Percentiles rank a stretch among this genome's conserved stretches.
These are phyloP conservation scores for Fusarium sp. DNA, from an alignment of 2,329 filamentous ascomycete genomes.

Conservation along the genomic window DNA sequence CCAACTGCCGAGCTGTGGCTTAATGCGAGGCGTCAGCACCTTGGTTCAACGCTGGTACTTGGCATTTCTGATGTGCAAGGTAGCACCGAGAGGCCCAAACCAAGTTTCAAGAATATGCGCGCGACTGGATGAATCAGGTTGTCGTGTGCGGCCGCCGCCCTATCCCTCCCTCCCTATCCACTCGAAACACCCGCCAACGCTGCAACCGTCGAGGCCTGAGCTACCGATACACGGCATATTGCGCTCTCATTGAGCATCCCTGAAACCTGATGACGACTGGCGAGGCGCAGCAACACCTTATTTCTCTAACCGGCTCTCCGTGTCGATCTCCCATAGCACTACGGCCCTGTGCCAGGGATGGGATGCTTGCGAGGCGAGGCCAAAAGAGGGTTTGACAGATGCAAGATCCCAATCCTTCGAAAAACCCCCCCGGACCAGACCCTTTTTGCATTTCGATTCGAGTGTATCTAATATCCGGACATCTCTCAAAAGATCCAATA, in stretches of 20 bases:
- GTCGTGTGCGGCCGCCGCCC: not conserved
- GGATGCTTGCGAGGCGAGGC: slow-evolving; percentile 22
- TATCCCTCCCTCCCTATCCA: not conserved
- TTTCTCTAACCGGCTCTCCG: slow-evolving; percentile 1
- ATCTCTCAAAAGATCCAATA: not conserved
- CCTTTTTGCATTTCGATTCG: slow-evolving; percentile 17
- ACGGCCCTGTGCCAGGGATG: slow-evolving; percentile 17
- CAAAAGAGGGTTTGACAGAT: slow-evolving; percentile 28
- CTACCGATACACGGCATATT: slow-evolving; percentile 6
- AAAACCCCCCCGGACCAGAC: slow-evolving; percentile 7
- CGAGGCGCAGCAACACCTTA: slow-evolving; percentile 36
- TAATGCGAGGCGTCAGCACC: slow-evolving; percentile 35
- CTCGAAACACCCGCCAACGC: not conserved
- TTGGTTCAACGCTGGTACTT: slow-evolving; percentile 29
- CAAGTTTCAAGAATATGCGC: slow-evolving; percentile 33
- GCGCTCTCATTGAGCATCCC: not conserved
- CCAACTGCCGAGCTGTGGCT: slow-evolving; percentile 39
- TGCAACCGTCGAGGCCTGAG: slow-evolving; percentile 8
- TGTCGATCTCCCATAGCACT: slow-evolving; percentile 37
- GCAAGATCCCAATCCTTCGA: slow-evolving; percentile 20
- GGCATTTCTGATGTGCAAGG: slow-evolving; percentile 12
- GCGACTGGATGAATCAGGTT: slow-evolving; percentile 4
- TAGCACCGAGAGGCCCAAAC: slow-evolving; percentile 20
- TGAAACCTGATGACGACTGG: slow-evolving; percentile 29
- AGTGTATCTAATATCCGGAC: not conserved